These are phyloP conservation scores for Allomyces arbusculus DNA, from an alignment of 192 early-diverging fungal genomes.

Conservation along the genomic window DNA sequence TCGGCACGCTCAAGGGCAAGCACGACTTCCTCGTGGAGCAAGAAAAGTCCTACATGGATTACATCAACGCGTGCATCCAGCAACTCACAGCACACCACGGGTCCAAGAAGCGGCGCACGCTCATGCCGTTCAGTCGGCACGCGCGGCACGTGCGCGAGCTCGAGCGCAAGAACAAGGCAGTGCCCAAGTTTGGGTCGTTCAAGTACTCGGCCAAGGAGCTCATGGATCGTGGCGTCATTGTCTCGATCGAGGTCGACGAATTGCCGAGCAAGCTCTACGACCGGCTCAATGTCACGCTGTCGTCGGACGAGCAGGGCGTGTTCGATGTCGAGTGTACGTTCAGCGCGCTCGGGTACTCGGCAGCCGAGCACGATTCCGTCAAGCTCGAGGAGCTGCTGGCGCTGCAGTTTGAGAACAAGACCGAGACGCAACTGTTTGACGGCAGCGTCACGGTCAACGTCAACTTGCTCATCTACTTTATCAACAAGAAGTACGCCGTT, in stretches of 20 bases:
- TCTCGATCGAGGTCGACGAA: slow-evolving; percentile 47
- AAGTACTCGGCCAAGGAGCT: slow-evolving; percentile 92
- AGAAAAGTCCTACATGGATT: slow-evolving; percentile 73
- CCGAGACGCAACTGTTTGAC: slow-evolving; percentile 80
- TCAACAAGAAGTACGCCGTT: slow-evolving; percentile 82
- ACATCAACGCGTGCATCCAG: slow-evolving; percentile 72
- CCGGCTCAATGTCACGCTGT: slow-evolving; percentile 71
- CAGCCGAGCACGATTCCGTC: slow-evolving; percentile 19
- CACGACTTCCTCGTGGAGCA: slow-evolving; percentile 63
- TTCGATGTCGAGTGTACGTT: slow-evolving; percentile 73
- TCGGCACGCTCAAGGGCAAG: slow-evolving; percentile 71
- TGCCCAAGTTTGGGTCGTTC: slow-evolving; percentile 92
- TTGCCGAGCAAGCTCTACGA: slow-evolving; percentile 68
- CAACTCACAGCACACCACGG: slow-evolving; percentile 53
- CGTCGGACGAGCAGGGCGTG: slow-evolving; percentile 75
- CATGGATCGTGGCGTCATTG: slow-evolving; percentile 77
- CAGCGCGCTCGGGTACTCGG: slow-evolving; percentile 25
- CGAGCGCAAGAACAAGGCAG: slow-evolving; percentile 50
- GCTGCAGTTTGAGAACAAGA: slow-evolving; percentile 78
- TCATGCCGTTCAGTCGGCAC: slow-evolving; percentile 79
- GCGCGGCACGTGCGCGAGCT: slow-evolving; percentile 83
- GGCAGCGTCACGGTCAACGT: slow-evolving; percentile 84
- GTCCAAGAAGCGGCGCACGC: slow-evolving; percentile 39
- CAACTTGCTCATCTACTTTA: slow-evolving; percentile 79
- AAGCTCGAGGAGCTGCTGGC: slow-evolving; percentile 82